Evolutionary conservation across 2,329 filamentous ascomycete species (phyloP).

Genomic region (Metarhizium anisopliae): DNA sequence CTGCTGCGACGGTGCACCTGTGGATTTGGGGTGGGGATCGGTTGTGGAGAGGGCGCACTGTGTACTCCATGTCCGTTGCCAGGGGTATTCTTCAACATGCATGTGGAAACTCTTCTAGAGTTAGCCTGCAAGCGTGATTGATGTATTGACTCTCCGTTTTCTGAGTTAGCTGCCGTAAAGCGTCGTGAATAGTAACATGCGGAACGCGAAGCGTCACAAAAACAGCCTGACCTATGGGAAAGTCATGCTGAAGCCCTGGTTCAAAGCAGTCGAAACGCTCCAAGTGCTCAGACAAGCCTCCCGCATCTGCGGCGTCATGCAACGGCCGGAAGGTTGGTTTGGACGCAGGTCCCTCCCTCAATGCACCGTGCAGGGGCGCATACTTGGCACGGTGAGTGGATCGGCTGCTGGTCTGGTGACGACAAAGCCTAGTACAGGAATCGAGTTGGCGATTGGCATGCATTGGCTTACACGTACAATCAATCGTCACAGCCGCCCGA

Average conservation of each 20-base stretch:
- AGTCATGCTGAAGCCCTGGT: no score
- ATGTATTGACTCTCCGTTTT: no score
- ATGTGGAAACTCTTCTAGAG: not conserved
- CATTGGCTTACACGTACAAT: constrained; percentile 6
- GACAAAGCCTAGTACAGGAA: constrained; percentile 2
- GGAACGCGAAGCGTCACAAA: no score
- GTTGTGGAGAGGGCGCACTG: constrained; percentile 5
- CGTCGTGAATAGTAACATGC: no score
- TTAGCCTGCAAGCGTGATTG: no score
- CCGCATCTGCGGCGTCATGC: not conserved
- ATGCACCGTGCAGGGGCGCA: not conserved
- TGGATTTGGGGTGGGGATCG: not conserved
- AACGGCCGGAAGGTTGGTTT: not conserved
- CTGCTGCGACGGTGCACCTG: not conserved
- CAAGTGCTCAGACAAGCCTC: not conserved
- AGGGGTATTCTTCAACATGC: no score
- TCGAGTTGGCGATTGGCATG: constrained; percentile 2
- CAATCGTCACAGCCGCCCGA: constrained; percentile 4
- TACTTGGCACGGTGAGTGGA: constrained; percentile 7
- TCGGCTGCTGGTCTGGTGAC: constrained; percentile 7
- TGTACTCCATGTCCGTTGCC: not conserved
- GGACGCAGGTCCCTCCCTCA: not conserved
- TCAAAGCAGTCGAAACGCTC: no score
- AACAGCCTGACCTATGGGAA: no score
- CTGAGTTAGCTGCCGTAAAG: no score